A percentile compares a stretch with the other conserved stretches of the same genome.
Evolutionary conservation across 495 filamentous ascomycete genomes (phyloP).

Genomic region (Lichenothelia convexa): DNA sequence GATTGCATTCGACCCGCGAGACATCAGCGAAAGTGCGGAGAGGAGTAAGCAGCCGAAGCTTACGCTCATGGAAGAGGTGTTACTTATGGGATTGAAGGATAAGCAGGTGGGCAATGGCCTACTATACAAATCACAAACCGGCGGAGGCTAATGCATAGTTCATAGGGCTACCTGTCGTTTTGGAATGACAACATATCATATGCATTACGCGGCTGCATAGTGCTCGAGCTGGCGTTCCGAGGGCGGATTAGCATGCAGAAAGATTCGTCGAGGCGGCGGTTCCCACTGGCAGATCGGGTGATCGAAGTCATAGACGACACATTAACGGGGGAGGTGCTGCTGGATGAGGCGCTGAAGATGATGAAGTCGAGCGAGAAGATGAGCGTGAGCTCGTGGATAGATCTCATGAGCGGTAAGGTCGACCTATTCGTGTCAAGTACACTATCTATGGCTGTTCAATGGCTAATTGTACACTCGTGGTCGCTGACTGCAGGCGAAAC

Average conservation of each 20-base stretch:
- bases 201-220: constrained; percentile 90
- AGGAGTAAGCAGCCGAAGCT: constrained; percentile 94
- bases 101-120: constrained; percentile 55
- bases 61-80: constrained; percentile 94
- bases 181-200: constrained; percentile 99
- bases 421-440: constrained; percentile 20
- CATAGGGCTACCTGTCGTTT: constrained; percentile 88
- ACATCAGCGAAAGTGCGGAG: constrained; percentile 94
- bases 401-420: constrained; percentile 97
- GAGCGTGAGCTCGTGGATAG: constrained; percentile 97
- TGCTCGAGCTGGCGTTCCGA: constrained; percentile 88
- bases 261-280: constrained; percentile 77
- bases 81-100: constrained; percentile 89
- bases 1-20: constrained; percentile 92
- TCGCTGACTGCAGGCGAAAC: constrained; percentile 95
- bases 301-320: constrained; percentile 97
- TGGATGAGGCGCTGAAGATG: constrained; percentile 98
- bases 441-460: constrained; percentile 6
- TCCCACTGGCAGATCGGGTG: constrained; percentile 76
- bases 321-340: constrained; percentile 87
- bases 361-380: constrained; percentile 99
- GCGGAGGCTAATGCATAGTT: constrained; percentile 8
- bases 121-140: constrained; percentile 2
- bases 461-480: neutral
- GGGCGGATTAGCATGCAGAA: constrained; percentile 98